A percentile compares a stretch with the other conserved stretches of the same genome.
Evolutionary conservation across 2,329 filamentous ascomycete species (phyloP).

Genomic region (Fusarium sp.): DNA sequence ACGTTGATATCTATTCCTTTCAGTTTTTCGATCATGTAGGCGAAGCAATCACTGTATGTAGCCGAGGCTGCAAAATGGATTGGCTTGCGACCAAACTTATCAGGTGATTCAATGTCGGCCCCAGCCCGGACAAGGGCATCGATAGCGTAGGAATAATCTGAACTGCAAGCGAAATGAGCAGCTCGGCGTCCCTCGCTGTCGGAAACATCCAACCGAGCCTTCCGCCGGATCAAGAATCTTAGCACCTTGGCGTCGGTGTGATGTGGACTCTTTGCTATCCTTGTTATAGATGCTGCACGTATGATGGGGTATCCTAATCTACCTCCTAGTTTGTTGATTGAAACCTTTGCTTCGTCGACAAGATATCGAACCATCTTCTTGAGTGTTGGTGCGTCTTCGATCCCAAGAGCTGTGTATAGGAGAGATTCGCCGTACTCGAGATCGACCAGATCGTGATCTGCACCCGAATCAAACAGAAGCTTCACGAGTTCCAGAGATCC

Average conservation of each 20-base stretch:
- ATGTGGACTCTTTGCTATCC: too few relatives aligned
- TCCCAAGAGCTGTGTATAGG: neutral
- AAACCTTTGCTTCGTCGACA: neutral
- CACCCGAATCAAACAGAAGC: neutral
- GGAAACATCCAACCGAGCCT: neutral
- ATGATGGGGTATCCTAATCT: neutral
- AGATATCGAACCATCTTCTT: neutral
- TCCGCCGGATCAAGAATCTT: neutral
- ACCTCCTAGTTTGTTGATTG: neutral
- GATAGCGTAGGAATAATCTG: neutral
- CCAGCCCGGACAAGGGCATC: neutral
- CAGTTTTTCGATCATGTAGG: neutral
- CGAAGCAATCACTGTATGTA: rapidly evolving
- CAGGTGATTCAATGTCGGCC: neutral
- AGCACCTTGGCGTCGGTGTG: neutral
- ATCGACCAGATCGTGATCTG: neutral
- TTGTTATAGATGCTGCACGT: neutral
- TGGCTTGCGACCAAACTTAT: neutral
- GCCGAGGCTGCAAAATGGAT: neutral
- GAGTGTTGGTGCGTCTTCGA: neutral
- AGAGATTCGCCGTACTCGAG: neutral
- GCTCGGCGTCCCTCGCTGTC: neutral
- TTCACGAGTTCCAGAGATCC: neutral
- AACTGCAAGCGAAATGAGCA: neutral
- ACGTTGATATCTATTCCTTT: neutral